phyloP scores from a whole-genome alignment of 2,329 filamentous ascomycete genomes.

The Monosporascus sp. region DNA sequence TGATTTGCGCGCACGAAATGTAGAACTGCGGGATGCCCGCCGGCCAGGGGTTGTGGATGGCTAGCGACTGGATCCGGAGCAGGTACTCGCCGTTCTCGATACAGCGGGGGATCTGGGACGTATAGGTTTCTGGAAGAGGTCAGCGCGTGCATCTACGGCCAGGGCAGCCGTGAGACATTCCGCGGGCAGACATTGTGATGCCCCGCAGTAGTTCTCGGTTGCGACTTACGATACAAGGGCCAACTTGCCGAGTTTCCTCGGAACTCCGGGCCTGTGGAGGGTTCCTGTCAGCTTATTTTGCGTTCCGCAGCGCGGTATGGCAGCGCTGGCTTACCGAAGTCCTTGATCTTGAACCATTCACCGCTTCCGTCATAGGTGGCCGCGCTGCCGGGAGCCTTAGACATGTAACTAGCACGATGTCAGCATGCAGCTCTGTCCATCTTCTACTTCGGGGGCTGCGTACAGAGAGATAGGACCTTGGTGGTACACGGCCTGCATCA shows the following conservation, averaged over 20 bases:
- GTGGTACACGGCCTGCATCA: constrained; percentile 33
- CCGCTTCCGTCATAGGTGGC: constrained; percentile 34
- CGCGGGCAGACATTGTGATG: too few relatives aligned
- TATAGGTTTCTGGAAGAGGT: constrained; percentile 24
- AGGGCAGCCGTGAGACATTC: too few relatives aligned
- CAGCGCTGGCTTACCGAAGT: constrained; percentile 22
- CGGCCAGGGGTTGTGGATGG: constrained; percentile 50
- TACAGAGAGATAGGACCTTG: constrained; percentile 36
- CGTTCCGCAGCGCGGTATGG: background rate
- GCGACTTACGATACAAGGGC: constrained; percentile 26
- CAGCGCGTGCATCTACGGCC: too few relatives aligned
- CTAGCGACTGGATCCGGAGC: constrained; percentile 55
- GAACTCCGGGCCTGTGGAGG: constrained; percentile 27
- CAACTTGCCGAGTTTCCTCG: constrained; percentile 27
- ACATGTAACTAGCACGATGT: constrained; percentile 29
- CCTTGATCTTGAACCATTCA: constrained; percentile 38
- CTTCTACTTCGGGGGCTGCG: too few relatives aligned
- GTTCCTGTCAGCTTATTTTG: background rate
- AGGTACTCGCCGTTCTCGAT: constrained; percentile 55
- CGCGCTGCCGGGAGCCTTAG: constrained; percentile 32
- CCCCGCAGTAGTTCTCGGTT: too few relatives aligned
- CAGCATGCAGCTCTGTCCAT: background rate
- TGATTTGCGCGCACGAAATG: constrained; percentile 41
- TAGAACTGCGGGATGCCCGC: constrained; percentile 43
- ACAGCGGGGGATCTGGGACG: constrained; percentile 42